These are phyloP conservation scores for Porphyrellus cyaneotinctus DNA, from an alignment of 768 basidiomycete genomes.

Conservation along the genomic window DNA sequence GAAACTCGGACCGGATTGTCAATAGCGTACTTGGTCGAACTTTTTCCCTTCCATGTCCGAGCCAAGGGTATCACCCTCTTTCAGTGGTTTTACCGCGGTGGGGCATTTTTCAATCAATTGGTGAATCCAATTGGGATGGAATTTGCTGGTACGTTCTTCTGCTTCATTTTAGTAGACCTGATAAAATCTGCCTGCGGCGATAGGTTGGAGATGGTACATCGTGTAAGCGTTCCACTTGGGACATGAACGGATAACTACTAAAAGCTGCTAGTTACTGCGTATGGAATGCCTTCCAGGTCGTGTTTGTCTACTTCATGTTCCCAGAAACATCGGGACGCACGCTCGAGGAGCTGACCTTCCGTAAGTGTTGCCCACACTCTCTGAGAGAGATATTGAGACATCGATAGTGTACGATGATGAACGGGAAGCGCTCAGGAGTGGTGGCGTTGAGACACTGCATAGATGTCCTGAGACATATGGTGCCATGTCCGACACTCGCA, in stretches of 20 bases:
- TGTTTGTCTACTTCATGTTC: not conserved
- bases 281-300: not conserved
- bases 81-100: slow-evolving; percentile 52
- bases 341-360: not conserved
- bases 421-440: not conserved
- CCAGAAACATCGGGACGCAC: not conserved
- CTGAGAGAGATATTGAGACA: not conserved
- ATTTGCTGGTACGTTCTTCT: not conserved
- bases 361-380: slow-evolving; percentile 8
- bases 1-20: not conserved
- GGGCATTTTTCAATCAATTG: slow-evolving; percentile 7
- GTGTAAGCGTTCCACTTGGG: not conserved
- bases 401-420: slow-evolving; percentile 2
- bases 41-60: slow-evolving; percentile 61
- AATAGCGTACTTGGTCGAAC: slow-evolving; percentile 56
- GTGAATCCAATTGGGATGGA: slow-evolving; percentile 20
- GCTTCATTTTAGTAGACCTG: no score
- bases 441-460: not conserved
- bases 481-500: not conserved
- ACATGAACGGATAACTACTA: not conserved
- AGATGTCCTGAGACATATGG: not conserved
- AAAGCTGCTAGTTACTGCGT: not conserved
- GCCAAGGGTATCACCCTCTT: slow-evolving; percentile 59
- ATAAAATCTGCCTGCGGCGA: not conserved
- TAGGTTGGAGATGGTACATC: slow-evolving; percentile 3